These are phyloP conservation scores for Geotrichum candidum DNA, from an alignment of 1,139 yeast genomes.

Conservation along the genomic window DNA sequence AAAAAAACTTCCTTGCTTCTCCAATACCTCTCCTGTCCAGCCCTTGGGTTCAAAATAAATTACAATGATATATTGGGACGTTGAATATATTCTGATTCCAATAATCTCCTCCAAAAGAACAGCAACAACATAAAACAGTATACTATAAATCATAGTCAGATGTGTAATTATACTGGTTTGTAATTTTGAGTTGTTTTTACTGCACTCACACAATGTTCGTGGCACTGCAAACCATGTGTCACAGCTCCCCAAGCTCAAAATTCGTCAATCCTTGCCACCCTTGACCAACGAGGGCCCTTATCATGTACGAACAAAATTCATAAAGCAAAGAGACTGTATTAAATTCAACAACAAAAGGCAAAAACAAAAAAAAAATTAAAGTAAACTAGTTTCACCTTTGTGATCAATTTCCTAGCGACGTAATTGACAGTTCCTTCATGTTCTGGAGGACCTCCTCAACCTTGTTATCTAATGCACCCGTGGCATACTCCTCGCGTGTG, in stretches of 20 bases:
- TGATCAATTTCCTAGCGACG: slow-evolving; percentile 30
- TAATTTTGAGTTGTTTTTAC: no score
- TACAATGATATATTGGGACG: no score
- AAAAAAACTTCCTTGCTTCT: no score
- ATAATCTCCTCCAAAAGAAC: no score
- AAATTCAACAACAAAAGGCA: background rate
- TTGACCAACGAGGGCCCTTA: background rate
- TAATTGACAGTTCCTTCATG: slow-evolving; percentile 77
- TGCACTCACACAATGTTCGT: no score
- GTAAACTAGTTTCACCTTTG: background rate
- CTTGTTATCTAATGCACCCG: slow-evolving; percentile 78
- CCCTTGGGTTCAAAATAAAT: no score
- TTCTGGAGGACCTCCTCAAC: slow-evolving; percentile 79
- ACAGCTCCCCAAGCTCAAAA: background rate
- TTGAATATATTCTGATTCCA: no score
- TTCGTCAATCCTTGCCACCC: background rate
- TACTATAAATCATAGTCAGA: no score
- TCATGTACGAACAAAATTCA: background rate
- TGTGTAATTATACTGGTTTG: no score
- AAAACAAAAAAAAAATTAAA: background rate
- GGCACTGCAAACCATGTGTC: background rate
- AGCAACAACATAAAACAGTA: no score
- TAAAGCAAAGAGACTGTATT: background rate
- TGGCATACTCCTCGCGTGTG: slow-evolving; percentile 91
- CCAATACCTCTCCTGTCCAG: no score